Evolutionary conservation across 1,284 basidiomycete species (phyloP).

Genomic region (Spongispora temasekensis): DNA sequence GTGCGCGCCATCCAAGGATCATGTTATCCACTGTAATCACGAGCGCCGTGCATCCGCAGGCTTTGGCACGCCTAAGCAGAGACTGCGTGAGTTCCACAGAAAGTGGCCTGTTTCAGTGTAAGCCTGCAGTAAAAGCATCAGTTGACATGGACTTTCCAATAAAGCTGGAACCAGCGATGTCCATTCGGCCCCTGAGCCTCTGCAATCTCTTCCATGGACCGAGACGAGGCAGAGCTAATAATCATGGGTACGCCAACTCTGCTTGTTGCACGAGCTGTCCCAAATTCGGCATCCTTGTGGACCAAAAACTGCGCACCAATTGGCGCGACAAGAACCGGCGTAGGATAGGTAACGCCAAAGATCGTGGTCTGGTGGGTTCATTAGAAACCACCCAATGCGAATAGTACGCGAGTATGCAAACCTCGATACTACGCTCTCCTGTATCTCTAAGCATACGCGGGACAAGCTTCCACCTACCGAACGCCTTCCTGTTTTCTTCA

Average conservation of each 20-base stretch:
- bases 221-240: slow-evolving; percentile 70
- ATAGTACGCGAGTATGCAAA: slow-evolving; percentile 21
- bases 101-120: slow-evolving; percentile 46
- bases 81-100: slow-evolving; percentile 64
- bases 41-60: slow-evolving; percentile 63
- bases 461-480: slow-evolving; percentile 63
- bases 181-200: slow-evolving; percentile 57
- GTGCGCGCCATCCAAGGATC: slow-evolving; percentile 66
- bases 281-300: slow-evolving; percentile 68
- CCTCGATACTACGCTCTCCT: slow-evolving; percentile 61
- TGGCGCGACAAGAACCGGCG: slow-evolving; percentile 71
- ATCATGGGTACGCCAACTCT: slow-evolving; percentile 68
- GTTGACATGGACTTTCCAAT: slow-evolving; percentile 65
- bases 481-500: slow-evolving; percentile 54
- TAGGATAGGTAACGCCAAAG: slow-evolving; percentile 65
- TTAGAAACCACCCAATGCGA: not conserved
- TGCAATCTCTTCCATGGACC: slow-evolving; percentile 74
- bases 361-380: slow-evolving; percentile 51
- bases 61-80: slow-evolving; percentile 64
- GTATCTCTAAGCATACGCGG: slow-evolving; percentile 80
- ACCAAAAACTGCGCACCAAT: slow-evolving; percentile 76
- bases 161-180: slow-evolving; percentile 79
- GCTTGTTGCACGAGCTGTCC: slow-evolving; percentile 63
- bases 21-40: slow-evolving; percentile 73
- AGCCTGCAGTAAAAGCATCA: not conserved